Conservation (phyloP, 108 stramenopile species). For the Phaeodactylum tricornutum region DNA sequence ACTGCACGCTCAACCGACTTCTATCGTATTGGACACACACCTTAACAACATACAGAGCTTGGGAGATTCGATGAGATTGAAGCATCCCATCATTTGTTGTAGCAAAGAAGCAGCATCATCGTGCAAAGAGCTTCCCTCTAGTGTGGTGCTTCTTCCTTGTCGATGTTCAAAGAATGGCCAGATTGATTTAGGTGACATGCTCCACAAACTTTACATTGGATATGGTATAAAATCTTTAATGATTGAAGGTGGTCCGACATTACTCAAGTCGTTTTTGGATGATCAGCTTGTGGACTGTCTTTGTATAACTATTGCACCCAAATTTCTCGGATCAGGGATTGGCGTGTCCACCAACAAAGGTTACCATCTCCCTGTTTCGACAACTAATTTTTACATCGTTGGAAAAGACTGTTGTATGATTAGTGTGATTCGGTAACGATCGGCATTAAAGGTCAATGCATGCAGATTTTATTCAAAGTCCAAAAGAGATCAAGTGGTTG, state of each 20-base stretch:
- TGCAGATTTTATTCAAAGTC: too few relatives aligned
- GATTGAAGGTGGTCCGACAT: slow-evolving; percentile 66
- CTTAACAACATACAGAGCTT: slow-evolving; percentile 18
- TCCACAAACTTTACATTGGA: slow-evolving; percentile 22
- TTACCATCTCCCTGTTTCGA: too few relatives aligned
- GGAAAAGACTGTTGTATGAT: too few relatives aligned
- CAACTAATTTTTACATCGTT: too few relatives aligned
- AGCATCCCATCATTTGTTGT: slow-evolving; percentile 32
- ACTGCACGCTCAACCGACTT: slow-evolving; percentile 36
- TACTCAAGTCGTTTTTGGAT: slow-evolving; percentile 41
- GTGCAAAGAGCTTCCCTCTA: not conserved
- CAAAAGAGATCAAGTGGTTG: too few relatives aligned
- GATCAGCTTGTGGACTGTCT: slow-evolving; percentile 36
- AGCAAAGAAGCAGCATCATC: slow-evolving; percentile 16
- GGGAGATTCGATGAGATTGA: slow-evolving; percentile 3
- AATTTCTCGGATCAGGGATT: slow-evolving; percentile 27
- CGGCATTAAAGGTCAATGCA: too few relatives aligned
- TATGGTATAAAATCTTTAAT: slow-evolving; percentile 54
- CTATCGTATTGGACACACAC: slow-evolving; percentile 63
- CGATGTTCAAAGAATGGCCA: slow-evolving; percentile 14
- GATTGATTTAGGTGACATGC: slow-evolving; percentile 40
- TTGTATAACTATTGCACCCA: slow-evolving; percentile 65
- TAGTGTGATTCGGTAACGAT: too few relatives aligned
- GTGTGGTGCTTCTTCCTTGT: slow-evolving; percentile 23
- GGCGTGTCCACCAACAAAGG: slow-evolving; percentile 18